Evolutionary conservation across 345 rosid genomes (phyloP).

Genomic region (Hypericum perforatum): DNA sequence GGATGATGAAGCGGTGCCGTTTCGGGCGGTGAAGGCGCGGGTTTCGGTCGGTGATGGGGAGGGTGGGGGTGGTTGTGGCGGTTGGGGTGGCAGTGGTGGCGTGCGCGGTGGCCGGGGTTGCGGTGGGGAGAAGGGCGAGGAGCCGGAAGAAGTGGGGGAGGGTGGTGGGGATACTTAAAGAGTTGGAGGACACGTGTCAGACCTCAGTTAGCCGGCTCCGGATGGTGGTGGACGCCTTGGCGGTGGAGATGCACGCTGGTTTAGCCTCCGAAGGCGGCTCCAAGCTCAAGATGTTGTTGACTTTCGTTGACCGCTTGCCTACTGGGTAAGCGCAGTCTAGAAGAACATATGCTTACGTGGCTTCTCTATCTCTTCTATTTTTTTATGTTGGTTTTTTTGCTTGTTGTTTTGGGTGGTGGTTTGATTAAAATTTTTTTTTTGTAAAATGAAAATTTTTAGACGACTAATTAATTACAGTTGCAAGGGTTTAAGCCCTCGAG

Average conservation of each 20-base stretch:
- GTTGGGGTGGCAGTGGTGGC: slow-evolving; percentile 66
- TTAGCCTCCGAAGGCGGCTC: slow-evolving; percentile 98
- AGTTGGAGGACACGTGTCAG: slow-evolving; percentile 69
- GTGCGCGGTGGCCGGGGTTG: slow-evolving; percentile 67
- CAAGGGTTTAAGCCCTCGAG: too few relatives aligned
- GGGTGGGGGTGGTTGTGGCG: slow-evolving; percentile 47
- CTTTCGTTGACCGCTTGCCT: slow-evolving; percentile 69
- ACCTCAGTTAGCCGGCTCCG: slow-evolving; percentile 65
- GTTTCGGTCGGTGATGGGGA: slow-evolving; percentile 41
- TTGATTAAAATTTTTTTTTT: too few relatives aligned
- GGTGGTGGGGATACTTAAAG: slow-evolving; percentile 55
- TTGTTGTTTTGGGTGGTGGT: too few relatives aligned
- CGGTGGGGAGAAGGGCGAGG: slow-evolving; percentile 61
- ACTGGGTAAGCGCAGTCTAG: slow-evolving; percentile 29
- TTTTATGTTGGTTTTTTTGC: background rate
- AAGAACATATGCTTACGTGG: background rate
- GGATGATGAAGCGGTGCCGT: slow-evolving; percentile 21
- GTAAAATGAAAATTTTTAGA: too few relatives aligned
- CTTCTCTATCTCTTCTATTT: background rate
- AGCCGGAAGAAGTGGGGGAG: slow-evolving; percentile 74
- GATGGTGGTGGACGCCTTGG: slow-evolving; percentile 86
- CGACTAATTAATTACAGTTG: too few relatives aligned
- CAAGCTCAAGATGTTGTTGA: slow-evolving; percentile 91
- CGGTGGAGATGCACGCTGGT: slow-evolving; percentile 98
- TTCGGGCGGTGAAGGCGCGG: slow-evolving; percentile 15